These are phyloP conservation scores for Aspergillus funiculosus DNA, from an alignment of 495 filamentous ascomycete genomes.

Conservation along the genomic window DNA sequence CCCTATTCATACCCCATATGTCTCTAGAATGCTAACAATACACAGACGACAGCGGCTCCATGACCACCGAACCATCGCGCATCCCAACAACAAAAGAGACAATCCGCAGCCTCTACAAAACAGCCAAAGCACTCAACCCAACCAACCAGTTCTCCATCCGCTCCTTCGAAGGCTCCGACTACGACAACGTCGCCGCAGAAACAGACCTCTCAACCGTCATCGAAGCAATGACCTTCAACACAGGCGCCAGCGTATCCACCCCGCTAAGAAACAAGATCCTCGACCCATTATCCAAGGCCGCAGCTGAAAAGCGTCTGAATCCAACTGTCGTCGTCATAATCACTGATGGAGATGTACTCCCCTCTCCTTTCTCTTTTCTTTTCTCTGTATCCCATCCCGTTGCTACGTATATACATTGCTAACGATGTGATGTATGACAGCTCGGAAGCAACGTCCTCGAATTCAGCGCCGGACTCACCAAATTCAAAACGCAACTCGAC, in stretches of 20 bases:
- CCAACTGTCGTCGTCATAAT: background rate
- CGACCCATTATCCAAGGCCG: background rate
- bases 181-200: background rate
- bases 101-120: background rate
- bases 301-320: background rate
- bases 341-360: background rate
- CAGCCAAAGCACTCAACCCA: slow-evolving; percentile 2
- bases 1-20: background rate
- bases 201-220: background rate
- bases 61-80: background rate
- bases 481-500: background rate
- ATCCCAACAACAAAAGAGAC: background rate
- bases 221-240: background rate
- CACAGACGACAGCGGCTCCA: slow-evolving; percentile 3
- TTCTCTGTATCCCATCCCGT: background rate
- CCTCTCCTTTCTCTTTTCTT: background rate
- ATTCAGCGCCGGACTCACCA: background rate
- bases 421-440: background rate
- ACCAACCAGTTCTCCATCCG: background rate
- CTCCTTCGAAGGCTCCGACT: background rate
- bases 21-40: background rate
- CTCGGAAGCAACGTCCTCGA: background rate
- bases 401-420: background rate
- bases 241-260: background rate
- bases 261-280: background rate